Evolutionary conservation across 805 yeast genomes (phyloP).

Genomic region (Teunomyces panamensis): DNA sequence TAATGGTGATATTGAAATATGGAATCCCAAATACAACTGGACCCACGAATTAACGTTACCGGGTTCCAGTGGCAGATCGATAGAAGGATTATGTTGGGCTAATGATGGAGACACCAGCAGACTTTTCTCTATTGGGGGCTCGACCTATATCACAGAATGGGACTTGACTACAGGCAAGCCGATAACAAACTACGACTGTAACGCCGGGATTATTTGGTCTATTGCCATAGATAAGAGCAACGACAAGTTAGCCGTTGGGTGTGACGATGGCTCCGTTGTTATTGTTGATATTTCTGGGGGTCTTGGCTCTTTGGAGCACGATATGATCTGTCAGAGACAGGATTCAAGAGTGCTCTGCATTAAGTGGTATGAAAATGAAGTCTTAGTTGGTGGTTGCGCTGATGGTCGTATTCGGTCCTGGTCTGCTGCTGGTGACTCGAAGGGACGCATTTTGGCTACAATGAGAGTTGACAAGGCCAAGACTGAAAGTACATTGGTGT

Average conservation of each 20-base stretch:
- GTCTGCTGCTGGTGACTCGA: conserved; percentile 47
- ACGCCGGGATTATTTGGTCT: conserved; percentile 94
- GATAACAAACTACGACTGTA: conserved; percentile 74
- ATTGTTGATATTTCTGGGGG: conserved; percentile 85
- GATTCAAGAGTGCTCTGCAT: conserved; percentile 76
- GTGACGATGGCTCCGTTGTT: conserved; percentile 92
- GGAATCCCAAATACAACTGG: conserved; percentile 89
- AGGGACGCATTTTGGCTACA: conserved; percentile 72
- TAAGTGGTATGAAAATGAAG: conserved; percentile 66
- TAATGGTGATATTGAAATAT: conserved; percentile 92
- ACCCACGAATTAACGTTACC: conserved; percentile 64
- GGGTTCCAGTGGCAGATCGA: conserved; percentile 80
- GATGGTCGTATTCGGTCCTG: conserved; percentile 90
- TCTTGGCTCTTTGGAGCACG: conserved; percentile 75
- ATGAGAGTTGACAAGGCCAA: conserved; percentile 90
- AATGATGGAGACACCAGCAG: conserved; percentile 53
- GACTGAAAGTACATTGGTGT: conserved; percentile 83
- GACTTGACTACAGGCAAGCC: conserved; percentile 73
- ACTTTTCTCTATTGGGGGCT: conserved; percentile 91
- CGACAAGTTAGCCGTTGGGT: conserved; percentile 76
- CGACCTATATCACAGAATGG: conserved; percentile 92
- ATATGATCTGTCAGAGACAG: conserved; percentile 73
- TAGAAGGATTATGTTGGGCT: conserved; percentile 87
- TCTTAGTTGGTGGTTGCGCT: conserved; percentile 89
- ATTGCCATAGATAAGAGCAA: conserved; percentile 62